Conservation (phyloP, 1,284 basidiomycete genomes). For the Ganoderma sp. region DNA sequence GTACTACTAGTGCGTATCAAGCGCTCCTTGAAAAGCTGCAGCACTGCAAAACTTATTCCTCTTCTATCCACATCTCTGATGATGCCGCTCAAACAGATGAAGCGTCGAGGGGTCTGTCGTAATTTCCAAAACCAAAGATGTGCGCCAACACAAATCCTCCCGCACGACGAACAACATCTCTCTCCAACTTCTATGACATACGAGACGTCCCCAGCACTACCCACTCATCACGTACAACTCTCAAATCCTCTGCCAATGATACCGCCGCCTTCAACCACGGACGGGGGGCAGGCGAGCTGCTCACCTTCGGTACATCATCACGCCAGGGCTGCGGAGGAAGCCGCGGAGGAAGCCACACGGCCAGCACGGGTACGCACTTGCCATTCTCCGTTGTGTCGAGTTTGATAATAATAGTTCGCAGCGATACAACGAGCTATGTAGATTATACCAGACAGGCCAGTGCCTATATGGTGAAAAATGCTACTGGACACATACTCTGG, state of each 20-base stretch:
- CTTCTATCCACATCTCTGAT: background rate
- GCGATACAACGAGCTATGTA: slow-evolving; percentile 14
- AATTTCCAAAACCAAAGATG: slow-evolving; percentile 24
- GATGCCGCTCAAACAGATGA: slow-evolving; percentile 11
- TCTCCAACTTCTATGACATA: background rate
- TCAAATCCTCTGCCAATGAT: background rate
- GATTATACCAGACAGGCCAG: slow-evolving; percentile 8
- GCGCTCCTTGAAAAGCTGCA: too few relatives aligned
- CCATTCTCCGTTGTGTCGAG: too few relatives aligned
- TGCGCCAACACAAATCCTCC: background rate
- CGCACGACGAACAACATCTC: background rate
- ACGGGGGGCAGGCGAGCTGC: background rate
- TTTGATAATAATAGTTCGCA: background rate
- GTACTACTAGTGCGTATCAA: too few relatives aligned
- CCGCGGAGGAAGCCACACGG: background rate
- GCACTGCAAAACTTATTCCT: background rate
- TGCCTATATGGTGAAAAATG: slow-evolving; percentile 17
- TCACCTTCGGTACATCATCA: background rate
- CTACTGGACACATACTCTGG: slow-evolving; percentile 17
- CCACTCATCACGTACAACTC: background rate
- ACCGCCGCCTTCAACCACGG: background rate
- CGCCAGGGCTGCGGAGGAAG: background rate
- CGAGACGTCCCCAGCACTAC: background rate
- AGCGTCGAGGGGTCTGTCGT: slow-evolving; percentile 23
- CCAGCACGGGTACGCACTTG: background rate